Conservation (phyloP, 2,329 filamentous ascomycete genomes). For the Diaporthe longicolla region DNA sequence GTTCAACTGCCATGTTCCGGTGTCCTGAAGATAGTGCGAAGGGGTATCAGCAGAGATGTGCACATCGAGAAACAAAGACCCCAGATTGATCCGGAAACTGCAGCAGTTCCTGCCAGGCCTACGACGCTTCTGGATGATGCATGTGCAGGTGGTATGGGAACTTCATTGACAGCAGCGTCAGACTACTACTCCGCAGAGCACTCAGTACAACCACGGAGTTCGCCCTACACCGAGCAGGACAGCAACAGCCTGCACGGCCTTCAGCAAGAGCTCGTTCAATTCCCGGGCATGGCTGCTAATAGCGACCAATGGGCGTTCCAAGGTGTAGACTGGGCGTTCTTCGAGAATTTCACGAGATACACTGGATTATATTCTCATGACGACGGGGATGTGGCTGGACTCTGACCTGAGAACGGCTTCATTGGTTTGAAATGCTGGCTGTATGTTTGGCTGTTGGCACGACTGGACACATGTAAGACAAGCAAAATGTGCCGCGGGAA, state of each 20-base stretch:
- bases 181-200: neutral
- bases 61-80: neutral
- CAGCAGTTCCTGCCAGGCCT: neutral
- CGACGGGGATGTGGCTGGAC: neutral
- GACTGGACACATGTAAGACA: neutral
- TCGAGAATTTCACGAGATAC: neutral
- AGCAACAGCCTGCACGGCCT: neutral
- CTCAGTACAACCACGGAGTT: neutral
- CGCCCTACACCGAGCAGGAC: neutral
- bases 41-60: neutral
- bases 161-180: neutral
- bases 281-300: neutral
- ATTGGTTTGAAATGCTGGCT: neutral
- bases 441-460: neutral
- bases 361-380: neutral
- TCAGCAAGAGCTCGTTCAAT: neutral
- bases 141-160: neutral
- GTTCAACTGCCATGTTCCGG: neutral
- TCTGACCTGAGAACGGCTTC: neutral
- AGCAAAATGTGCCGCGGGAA: no score
- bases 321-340: neutral
- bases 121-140: neutral
- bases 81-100: neutral
- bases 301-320: neutral
- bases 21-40: neutral